Evolutionary conservation across 2,329 filamentous ascomycete genomes (phyloP).

Genomic region (Xylaria sp.): DNA sequence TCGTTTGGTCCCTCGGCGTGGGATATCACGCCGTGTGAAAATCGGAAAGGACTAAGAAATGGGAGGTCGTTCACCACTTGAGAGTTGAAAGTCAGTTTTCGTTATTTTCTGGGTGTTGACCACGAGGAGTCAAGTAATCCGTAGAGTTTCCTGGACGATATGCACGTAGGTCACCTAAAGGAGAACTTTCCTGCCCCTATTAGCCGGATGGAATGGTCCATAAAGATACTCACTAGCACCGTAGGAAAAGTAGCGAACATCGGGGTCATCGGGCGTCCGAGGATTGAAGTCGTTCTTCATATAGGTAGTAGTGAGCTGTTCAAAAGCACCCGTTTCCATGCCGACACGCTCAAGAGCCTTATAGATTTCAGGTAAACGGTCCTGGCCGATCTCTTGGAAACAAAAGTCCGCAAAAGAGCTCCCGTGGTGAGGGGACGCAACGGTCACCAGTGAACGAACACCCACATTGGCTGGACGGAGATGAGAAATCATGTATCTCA

Average conservation of each 20-base stretch:
- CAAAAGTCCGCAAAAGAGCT: constrained; percentile 52
- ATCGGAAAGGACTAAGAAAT: constrained; percentile 59
- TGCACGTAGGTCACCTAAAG: background rate
- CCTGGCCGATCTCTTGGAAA: constrained; percentile 42
- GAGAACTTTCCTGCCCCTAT: background rate
- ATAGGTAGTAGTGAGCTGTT: constrained; percentile 54
- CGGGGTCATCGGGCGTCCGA: constrained; percentile 46
- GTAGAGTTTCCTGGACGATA: background rate
- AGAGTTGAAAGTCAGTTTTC: background rate
- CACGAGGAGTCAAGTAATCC: background rate
- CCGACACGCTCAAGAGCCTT: constrained; percentile 46
- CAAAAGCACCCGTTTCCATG: constrained; percentile 55
- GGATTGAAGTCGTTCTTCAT: constrained; percentile 57
- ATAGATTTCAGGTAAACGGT: constrained; percentile 52
- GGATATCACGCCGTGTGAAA: constrained; percentile 46
- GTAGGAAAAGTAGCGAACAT: constrained; percentile 58
- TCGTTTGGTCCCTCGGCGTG: constrained; percentile 56
- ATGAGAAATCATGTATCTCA: constrained; percentile 59
- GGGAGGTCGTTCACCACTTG: constrained; percentile 43
- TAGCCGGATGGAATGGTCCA: too few species aligned
- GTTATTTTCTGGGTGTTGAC: background rate
- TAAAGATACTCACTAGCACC: constrained; percentile 40
- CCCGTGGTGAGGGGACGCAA: constrained; percentile 52
- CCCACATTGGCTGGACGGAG: constrained; percentile 43
- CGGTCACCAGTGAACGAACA: constrained; percentile 49